A percentile compares a stretch with the other conserved stretches of the same genome.
Evolutionary conservation across 2,329 filamentous ascomycete genomes (phyloP).

Genomic region (Gaeumannomyces sp.): DNA sequence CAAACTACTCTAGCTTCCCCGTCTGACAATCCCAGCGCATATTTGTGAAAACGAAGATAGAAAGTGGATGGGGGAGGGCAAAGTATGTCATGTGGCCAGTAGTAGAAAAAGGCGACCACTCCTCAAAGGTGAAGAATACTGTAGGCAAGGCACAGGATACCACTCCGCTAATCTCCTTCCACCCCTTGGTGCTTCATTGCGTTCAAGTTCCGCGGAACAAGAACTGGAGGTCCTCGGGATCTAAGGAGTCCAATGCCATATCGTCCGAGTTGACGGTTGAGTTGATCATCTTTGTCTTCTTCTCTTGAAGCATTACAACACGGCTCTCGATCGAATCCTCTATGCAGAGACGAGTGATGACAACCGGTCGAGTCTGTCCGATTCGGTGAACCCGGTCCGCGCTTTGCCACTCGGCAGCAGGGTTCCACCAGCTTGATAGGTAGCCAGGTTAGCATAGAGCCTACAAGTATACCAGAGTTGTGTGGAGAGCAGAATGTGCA

Average conservation of each 20-base stretch:
- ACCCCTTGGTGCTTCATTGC: neutral
- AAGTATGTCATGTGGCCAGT: neutral
- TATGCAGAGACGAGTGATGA: slow-evolving; percentile 89
- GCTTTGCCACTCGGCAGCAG: slow-evolving; percentile 98
- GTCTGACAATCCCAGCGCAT: neutral
- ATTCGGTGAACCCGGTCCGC: slow-evolving; percentile 93
- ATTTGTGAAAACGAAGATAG: neutral
- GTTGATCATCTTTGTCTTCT: slow-evolving; percentile 97
- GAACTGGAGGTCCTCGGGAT: slow-evolving; percentile 90
- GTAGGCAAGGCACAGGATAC: neutral
- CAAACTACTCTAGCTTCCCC: neutral
- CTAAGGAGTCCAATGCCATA: slow-evolving; percentile 84
- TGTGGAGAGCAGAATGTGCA: neutral
- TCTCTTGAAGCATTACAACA: slow-evolving; percentile 94
- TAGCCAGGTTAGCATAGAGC: slow-evolving; percentile 18
- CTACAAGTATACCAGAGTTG: neutral
- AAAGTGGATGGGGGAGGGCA: no score
- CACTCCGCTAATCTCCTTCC: neutral
- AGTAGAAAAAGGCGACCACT: neutral
- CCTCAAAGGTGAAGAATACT: neutral
- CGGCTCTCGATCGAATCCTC: slow-evolving; percentile 95
- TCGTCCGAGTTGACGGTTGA: slow-evolving; percentile 94
- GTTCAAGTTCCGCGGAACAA: slow-evolving; percentile 68
- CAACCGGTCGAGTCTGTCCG: slow-evolving; percentile 87
- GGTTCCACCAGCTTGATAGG: slow-evolving; percentile 88